A percentile compares a stretch with the other conserved stretches of the same genome.
These are phyloP conservation scores for Cruciata laevipes DNA, from an alignment of 257 asterid genomes.

Conservation along the genomic window DNA sequence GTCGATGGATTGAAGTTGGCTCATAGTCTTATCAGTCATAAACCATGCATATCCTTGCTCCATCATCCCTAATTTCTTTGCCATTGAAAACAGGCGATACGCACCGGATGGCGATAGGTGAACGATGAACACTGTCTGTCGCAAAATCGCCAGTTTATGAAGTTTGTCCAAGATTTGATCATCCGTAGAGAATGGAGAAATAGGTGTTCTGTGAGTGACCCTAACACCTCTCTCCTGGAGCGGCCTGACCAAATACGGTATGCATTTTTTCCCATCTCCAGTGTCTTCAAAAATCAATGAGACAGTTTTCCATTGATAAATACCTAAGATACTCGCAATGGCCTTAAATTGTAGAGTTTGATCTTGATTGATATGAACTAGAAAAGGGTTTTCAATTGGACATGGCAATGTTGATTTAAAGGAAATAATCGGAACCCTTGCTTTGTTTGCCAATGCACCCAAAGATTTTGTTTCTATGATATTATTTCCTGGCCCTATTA, in stretches of 20 bases:
- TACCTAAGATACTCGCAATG: slow-evolving; percentile 21
- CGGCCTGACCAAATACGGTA: slow-evolving; percentile 17
- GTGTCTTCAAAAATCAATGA: slow-evolving; percentile 26
- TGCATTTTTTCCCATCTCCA: slow-evolving; percentile 21
- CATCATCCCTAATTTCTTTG: slow-evolving; percentile 33
- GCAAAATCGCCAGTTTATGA: slow-evolving; percentile 12
- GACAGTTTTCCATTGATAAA: slow-evolving; percentile 31
- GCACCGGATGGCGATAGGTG: slow-evolving; percentile 29
- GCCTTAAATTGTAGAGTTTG: slow-evolving; percentile 29
- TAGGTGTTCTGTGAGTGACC: slow-evolving; percentile 9
- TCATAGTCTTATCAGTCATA: slow-evolving; percentile 34
- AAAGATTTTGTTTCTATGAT: slow-evolving; percentile 18
- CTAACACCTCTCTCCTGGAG: slow-evolving; percentile 22
- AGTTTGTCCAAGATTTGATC: slow-evolving; percentile 20
- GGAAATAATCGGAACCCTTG: slow-evolving; percentile 30
- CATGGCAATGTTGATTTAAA: slow-evolving; percentile 21
- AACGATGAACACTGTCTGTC: slow-evolving; percentile 23
- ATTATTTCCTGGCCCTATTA: slow-evolving; percentile 26
- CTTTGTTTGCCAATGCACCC: slow-evolving; percentile 22
- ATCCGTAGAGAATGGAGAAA: slow-evolving; percentile 18
- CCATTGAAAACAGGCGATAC: slow-evolving; percentile 25
- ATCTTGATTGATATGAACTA: slow-evolving; percentile 32
- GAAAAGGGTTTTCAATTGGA: slow-evolving; percentile 19
- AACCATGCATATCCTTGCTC: slow-evolving; percentile 43
- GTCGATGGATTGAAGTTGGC: slow-evolving; percentile 20